Evolutionary conservation across 805 yeast genomes (phyloP), one percentile per base, ranked within the genome.

Genomic region (Saturnispora silvae): DNA sequence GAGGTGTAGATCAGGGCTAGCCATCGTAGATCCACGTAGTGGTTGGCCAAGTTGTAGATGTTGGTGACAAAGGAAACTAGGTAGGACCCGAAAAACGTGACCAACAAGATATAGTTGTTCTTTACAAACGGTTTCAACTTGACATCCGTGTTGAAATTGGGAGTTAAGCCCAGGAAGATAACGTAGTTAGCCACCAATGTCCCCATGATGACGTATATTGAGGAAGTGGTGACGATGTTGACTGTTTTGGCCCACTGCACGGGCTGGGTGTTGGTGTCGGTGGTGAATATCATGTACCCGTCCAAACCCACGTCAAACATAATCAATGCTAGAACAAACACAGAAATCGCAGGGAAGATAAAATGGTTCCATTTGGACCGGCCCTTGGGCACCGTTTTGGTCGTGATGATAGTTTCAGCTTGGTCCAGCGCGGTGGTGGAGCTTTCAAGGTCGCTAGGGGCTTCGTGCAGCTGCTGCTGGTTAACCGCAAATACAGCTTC

Each of bases 261-360:
- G 18, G 20, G 30, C 6, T 18, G 13, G 4, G 16, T 14, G 6
- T 17, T 3, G 3, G 13, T 13, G 7, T 18, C 9, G 10, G 25
- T 20, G 4, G 34, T 29, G 20, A 36, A 31, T 16, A 20, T 17
- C 11, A 36, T 17, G 26, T 31, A 36, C 6, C 39, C 39, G 11
- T 25, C 20, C 9, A 36, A 7, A 9, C 22, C 23, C 13, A 36
- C 25, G 26, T 36, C 39, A 31, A 36, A 24, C n/a, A 36, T 14
- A 11, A 36, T 34, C 4, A 36, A 27, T 5, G 20, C 20, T 13
- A 36, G 20, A 11, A 36, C 19, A 13, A 36, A 15, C 7, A 36
- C 10, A 15, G 24, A 30, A 11, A 31, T 15, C 13, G 23, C 15
- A 15, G 34, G 24, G 19, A 36, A 17, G 10, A 31, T 20, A 14